These are phyloP conservation scores for Apiotrichum porosum DNA, from an alignment of 1,284 basidiomycete species.

Conservation along the genomic window DNA sequence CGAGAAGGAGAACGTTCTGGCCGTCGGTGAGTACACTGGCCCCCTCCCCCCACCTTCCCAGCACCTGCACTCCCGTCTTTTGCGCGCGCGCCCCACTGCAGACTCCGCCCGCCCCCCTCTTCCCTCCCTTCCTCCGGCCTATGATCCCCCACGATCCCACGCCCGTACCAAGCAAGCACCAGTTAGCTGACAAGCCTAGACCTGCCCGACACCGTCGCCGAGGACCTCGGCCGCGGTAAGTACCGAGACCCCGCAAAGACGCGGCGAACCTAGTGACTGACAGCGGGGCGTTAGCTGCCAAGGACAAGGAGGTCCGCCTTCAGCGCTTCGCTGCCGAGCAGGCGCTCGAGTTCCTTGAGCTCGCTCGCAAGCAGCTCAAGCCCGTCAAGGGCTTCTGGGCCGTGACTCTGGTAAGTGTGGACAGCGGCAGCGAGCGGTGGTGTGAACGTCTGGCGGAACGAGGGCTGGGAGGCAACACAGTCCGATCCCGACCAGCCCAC, in stretches of 20 bases:
- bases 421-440: neutral
- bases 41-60: too few species aligned
- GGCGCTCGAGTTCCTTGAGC: slow-evolving; percentile 25
- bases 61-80: neutral
- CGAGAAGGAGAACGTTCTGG: too few species aligned
- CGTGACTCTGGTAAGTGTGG: slow-evolving; percentile 28
- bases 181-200: too few species aligned
- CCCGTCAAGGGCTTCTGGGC: slow-evolving; percentile 40
- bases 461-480: neutral
- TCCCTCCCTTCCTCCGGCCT: too few species aligned
- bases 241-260: too few species aligned
- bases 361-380: slow-evolving; percentile 31
- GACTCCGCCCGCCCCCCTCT: neutral
- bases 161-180: too few species aligned
- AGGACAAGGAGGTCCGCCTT: slow-evolving; percentile 30
- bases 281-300: slow-evolving; percentile 17
- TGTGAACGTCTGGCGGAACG: neutral
- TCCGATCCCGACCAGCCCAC: too few species aligned
- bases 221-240: too few species aligned
- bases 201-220: too few species aligned
- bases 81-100: neutral
- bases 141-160: too few species aligned
- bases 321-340: slow-evolving; percentile 24
- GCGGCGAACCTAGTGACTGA: too few species aligned
- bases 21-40: too few species aligned